phyloP scores from a whole-genome alignment of 345 rosid genomes.

The Raphanus raphanistrum region DNA sequence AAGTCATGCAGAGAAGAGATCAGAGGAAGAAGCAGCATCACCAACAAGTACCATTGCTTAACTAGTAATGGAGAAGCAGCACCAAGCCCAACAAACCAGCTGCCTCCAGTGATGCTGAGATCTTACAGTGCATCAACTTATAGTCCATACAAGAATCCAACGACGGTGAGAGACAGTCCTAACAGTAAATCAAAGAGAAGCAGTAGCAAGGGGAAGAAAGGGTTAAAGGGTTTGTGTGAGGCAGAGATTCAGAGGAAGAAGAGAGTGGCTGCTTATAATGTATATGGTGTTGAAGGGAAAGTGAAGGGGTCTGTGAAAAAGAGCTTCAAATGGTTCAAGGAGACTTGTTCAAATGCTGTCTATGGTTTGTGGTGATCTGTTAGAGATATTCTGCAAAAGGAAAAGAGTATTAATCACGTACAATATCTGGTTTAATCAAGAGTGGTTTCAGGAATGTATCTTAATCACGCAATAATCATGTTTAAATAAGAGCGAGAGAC shows the following conservation, averaged over 20 bases:
- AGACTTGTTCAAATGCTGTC: constrained; percentile 59
- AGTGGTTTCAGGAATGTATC: neutral
- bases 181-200: constrained; percentile 25
- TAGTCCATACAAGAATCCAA: constrained; percentile 32
- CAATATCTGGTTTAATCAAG: neutral
- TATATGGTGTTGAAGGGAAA: constrained; percentile 71
- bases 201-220: constrained; percentile 17
- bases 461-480: neutral
- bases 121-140: constrained; percentile 39
- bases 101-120: constrained; percentile 36
- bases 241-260: constrained; percentile 89
- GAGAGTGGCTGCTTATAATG: constrained; percentile 84
- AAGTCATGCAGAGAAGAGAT: constrained; percentile 43
- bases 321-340: constrained; percentile 88
- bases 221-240: constrained; percentile 60
- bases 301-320: constrained; percentile 81
- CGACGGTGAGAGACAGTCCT: constrained; percentile 25
- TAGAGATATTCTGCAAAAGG: neutral
- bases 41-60: constrained; percentile 28
- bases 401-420: neutral
- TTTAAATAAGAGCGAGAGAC: neutral
- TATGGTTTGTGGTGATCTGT: constrained; percentile 54
- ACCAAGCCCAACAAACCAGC: constrained; percentile 21
- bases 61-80: constrained; percentile 13
- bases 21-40: constrained; percentile 17